phyloP scores from a whole-genome alignment of 2,329 filamentous ascomycete species.

The Colletotrichum spaethianum region DNA sequence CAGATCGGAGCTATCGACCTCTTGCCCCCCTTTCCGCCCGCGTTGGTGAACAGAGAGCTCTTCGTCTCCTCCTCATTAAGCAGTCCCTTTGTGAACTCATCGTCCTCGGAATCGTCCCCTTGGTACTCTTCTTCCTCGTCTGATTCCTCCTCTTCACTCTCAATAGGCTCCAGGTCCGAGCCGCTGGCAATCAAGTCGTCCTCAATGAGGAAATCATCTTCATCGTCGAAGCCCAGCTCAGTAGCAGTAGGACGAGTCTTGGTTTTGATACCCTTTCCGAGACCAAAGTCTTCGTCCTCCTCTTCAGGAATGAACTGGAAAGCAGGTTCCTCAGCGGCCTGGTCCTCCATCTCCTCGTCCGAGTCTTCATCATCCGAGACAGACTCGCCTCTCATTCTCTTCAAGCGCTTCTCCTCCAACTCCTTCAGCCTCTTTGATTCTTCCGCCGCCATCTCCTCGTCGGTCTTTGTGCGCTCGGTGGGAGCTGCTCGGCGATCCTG shows the following conservation, averaged over 20 bases:
- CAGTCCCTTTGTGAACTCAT: conserved; percentile 81
- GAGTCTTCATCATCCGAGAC: conserved; percentile 72
- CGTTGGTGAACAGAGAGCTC: conserved; percentile 63
- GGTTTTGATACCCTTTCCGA: conserved; percentile 71
- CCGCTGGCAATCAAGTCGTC: conserved; percentile 89
- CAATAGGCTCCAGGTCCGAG: conserved; percentile 75
- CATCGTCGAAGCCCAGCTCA: conserved; percentile 85
- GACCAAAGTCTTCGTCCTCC: conserved; percentile 70
- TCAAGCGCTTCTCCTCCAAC: conserved; percentile 85
- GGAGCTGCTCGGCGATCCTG: conserved; percentile 89
- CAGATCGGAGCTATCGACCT: conserved; percentile 61
- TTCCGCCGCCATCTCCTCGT: conserved; percentile 85
- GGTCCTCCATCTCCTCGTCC: conserved; percentile 54
- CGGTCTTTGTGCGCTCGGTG: conserved; percentile 90
- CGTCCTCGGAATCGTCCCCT: conserved; percentile 65
- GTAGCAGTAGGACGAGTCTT: conserved; percentile 68
- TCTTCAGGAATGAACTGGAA: conserved; percentile 51
- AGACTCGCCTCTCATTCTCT: conserved; percentile 90
- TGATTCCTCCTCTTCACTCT: conserved; percentile 67
- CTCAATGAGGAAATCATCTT: conserved; percentile 94
- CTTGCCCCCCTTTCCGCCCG: conserved; percentile 58
- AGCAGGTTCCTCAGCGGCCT: conserved; percentile 50
- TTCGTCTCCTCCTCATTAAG: conserved; percentile 71
- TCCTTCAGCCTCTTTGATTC: conserved; percentile 83
- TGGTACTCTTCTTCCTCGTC: conserved; percentile 55